phyloP scores from a whole-genome alignment of 1,284 basidiomycete genomes.

The Naganishia sp. region DNA sequence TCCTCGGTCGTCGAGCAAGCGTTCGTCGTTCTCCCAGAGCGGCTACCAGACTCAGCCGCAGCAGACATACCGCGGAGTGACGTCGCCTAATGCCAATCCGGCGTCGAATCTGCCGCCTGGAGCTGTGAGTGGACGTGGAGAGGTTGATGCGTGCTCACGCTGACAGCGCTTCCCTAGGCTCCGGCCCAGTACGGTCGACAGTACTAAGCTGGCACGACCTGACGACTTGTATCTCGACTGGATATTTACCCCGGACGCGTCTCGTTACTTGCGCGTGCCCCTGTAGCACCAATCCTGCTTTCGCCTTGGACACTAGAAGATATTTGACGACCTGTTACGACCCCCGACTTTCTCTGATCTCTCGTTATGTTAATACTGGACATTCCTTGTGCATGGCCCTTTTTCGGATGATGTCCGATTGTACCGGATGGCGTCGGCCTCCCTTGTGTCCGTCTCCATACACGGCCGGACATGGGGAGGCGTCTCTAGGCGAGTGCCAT shows the following conservation, averaged over 20 bases:
- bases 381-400: conserved; percentile 6
- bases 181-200: conserved; percentile 26
- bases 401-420: neutral
- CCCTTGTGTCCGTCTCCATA: neutral
- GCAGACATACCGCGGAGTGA: conserved; percentile 22
- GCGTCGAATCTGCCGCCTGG: conserved; percentile 14
- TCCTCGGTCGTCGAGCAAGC: conserved; percentile 23
- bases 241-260: conserved; percentile 3
- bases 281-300: conserved; percentile 22
- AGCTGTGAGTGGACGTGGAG: conserved; percentile 8
- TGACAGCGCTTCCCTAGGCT: neutral
- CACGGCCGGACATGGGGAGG: neutral
- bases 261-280: no score
- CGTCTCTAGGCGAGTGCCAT: no score
- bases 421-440: neutral
- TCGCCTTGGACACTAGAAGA: conserved; percentile 22
- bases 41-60: conserved; percentile 22
- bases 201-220: conserved; percentile 6
- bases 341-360: neutral
- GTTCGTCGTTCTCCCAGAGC: conserved; percentile 21
- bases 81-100: conserved; percentile 8
- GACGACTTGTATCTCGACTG: conserved; percentile 1
- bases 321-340: conserved; percentile 27
- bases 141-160: neutral
- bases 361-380: conserved; percentile 6